Evolutionary conservation across 805 yeast genomes (phyloP).

Genomic region (Citeromyces matritensis): DNA sequence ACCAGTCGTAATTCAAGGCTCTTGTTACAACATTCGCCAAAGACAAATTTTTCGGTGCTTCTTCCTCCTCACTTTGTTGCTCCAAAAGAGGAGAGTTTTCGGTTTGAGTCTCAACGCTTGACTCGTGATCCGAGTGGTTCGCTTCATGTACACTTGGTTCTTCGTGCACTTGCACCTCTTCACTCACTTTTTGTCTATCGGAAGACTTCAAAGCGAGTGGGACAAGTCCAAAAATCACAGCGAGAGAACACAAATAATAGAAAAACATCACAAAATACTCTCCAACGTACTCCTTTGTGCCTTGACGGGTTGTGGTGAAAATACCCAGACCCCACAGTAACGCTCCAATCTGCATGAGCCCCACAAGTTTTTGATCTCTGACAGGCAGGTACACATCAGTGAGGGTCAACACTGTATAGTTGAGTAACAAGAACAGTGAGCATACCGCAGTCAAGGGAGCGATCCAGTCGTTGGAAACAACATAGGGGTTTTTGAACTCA

Average conservation of each 20-base stretch:
- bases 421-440: conserved; percentile 31
- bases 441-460: conserved; percentile 34
- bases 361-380: conserved; percentile 44
- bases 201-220: conserved; percentile 22
- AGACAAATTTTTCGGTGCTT: conserved; percentile 10
- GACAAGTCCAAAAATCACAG: conserved; percentile 35
- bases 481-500: conserved; percentile 24
- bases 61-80: conserved; percentile 5
- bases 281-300: conserved; percentile 35
- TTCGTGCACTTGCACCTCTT: neutral
- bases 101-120: conserved; percentile 4
- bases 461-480: conserved; percentile 34
- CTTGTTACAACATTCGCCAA: conserved; percentile 16
- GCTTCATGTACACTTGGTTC: neutral
- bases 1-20: conserved; percentile 66
- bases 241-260: conserved; percentile 28
- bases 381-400: conserved; percentile 27
- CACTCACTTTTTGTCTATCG: conserved; percentile 1
- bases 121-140: conserved; percentile 4
- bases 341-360: conserved; percentile 36
- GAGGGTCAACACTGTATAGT: conserved; percentile 39
- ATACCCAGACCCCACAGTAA: conserved; percentile 43
- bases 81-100: conserved; percentile 4
- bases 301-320: conserved; percentile 30
- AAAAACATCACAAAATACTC: conserved; percentile 30